Evolutionary conservation across 371 early-diverging fungal species (phyloP).

Genomic region (Syncephalis plumigaleata): DNA sequence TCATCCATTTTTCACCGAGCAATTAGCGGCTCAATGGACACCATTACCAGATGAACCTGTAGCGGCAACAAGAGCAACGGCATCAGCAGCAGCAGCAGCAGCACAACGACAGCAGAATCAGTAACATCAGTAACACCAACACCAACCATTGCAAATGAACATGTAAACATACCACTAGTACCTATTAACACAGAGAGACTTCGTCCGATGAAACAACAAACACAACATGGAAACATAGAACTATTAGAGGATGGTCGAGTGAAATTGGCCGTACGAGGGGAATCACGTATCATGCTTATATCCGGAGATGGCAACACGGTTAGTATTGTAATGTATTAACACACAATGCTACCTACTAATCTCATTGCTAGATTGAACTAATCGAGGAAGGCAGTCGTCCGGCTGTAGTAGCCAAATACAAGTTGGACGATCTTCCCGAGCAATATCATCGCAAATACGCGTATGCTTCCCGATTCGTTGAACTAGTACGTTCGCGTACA

Average conservation of each 20-base stretch:
- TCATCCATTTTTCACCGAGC: conserved; percentile 9
- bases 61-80: too few relatives aligned
- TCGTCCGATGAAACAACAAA: conserved; percentile 23
- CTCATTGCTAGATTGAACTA: too few relatives aligned
- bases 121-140: too few relatives aligned
- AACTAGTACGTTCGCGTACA: conserved; percentile 25
- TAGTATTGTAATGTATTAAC: neutral
- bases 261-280: conserved; percentile 18
- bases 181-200: conserved; percentile 20
- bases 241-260: conserved; percentile 17
- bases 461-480: conserved; percentile 24
- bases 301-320: conserved; percentile 15
- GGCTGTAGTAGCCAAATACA: too few relatives aligned
- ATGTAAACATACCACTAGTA: neutral
- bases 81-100: too few relatives aligned
- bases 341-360: too few relatives aligned
- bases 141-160: too few relatives aligned
- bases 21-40: too few relatives aligned
- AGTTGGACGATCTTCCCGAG: conserved; percentile 5
- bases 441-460: conserved; percentile 14
- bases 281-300: conserved; percentile 15
- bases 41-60: too few relatives aligned
- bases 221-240: conserved; percentile 22
- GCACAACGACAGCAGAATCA: too few relatives aligned
- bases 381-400: too few relatives aligned